Conservation (phyloP, 345 rosid genomes). For the Carallia pectinifolia region DNA sequence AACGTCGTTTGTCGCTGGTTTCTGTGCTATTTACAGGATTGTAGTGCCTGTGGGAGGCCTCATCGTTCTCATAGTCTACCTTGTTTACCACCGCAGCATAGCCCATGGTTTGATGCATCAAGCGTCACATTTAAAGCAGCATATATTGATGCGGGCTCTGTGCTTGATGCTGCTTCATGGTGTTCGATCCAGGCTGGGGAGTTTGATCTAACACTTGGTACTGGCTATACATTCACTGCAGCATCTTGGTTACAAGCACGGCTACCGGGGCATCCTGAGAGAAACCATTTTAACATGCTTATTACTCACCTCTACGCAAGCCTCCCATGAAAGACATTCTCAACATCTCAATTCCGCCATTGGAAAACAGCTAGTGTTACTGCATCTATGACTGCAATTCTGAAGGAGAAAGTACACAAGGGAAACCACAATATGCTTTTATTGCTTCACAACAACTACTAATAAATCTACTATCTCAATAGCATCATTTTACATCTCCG, state of each 20-base stretch:
- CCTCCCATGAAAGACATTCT: no score
- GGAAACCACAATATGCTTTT: no score
- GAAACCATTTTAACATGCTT: constrained; percentile 37
- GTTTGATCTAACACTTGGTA: constrained; percentile 17
- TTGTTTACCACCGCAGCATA: constrained; percentile 78
- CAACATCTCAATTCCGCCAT: no score
- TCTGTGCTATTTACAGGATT: constrained; percentile 56
- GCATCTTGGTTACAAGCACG: constrained; percentile 49
- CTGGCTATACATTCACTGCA: constrained; percentile 57
- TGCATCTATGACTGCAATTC: no score
- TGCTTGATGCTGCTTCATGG: constrained; percentile 66
- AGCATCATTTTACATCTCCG: no score
- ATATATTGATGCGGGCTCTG: constrained; percentile 58
- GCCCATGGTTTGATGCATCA: constrained; percentile 57
- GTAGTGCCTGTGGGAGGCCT: constrained; percentile 58
- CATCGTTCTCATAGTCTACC: constrained; percentile 65
- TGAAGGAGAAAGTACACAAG: no score
- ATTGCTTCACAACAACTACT: no score
- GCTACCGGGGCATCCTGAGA: constrained; percentile 62
- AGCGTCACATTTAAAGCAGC: constrained; percentile 71
- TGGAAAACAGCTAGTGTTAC: no score
- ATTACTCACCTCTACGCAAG: not conserved
- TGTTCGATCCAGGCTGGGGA: constrained; percentile 60
- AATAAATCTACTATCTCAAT: no score
- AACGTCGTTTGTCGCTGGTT: constrained; percentile 45